These are phyloP conservation scores for Amaranthus palmeri DNA, from an alignment of 148 eudicot genomes.

Conservation along the genomic window DNA sequence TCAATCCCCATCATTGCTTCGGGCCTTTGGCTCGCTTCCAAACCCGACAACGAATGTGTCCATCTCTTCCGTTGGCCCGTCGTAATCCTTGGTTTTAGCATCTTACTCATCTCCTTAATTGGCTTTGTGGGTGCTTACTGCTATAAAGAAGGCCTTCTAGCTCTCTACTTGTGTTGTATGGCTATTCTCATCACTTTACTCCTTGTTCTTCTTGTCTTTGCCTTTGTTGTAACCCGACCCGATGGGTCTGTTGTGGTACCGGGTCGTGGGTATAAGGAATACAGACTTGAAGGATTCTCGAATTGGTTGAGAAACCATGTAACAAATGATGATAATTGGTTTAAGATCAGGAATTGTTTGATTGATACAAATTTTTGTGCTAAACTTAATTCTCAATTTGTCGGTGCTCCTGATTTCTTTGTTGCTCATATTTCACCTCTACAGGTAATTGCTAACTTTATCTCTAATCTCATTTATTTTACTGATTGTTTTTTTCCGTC, in stretches of 20 bases:
- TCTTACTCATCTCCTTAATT: constrained; percentile 53
- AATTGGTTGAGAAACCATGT: constrained; percentile 66
- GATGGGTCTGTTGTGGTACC: constrained; percentile 48
- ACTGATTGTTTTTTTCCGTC: no score
- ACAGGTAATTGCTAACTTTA: constrained; percentile 37
- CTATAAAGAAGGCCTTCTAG: constrained; percentile 65
- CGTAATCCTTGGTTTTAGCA: constrained; percentile 45
- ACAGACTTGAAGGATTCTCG: constrained; percentile 65
- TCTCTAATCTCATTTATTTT: not conserved
- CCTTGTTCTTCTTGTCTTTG: constrained; percentile 58
- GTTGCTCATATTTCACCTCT: constrained; percentile 73
- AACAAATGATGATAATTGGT: constrained; percentile 50
- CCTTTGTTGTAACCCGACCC: constrained; percentile 69
- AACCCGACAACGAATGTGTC: constrained; percentile 83
- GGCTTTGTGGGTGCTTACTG: constrained; percentile 79
- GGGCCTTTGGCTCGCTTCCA: constrained; percentile 86
- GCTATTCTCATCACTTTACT: constrained; percentile 62
- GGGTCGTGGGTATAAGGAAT: constrained; percentile 58
- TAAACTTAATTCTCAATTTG: constrained; percentile 41
- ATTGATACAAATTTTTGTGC: constrained; percentile 46
- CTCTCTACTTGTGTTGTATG: constrained; percentile 64
- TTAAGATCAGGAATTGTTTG: constrained; percentile 66
- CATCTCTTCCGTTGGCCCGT: constrained; percentile 81
- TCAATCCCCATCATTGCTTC: constrained; percentile 83
- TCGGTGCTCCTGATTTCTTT: constrained; percentile 52